phyloP scores from a whole-genome alignment of 1,284 basidiomycete genomes.

The Tilletia walkeri region DNA sequence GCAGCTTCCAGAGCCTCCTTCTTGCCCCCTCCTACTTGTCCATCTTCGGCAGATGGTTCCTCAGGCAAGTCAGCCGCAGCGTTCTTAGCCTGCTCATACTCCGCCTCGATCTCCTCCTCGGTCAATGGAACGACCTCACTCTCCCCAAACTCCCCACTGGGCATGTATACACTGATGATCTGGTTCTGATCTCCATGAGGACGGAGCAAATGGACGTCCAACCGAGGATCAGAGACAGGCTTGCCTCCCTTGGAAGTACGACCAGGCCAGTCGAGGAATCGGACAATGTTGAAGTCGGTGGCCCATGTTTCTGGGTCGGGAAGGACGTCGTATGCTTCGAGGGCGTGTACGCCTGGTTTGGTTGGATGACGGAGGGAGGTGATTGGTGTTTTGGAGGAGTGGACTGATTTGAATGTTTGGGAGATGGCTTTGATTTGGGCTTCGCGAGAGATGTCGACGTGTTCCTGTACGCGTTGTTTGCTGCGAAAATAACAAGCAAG shows the following conservation, averaged over 20 bases:
- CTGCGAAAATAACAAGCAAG: neutral
- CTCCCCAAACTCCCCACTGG: constrained; percentile 37
- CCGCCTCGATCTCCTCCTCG: constrained; percentile 29
- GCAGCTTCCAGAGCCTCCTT: constrained; percentile 17
- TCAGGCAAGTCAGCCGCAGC: neutral
- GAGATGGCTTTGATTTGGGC: constrained; percentile 50
- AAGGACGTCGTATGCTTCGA: constrained; percentile 47
- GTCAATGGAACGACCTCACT: constrained; percentile 22
- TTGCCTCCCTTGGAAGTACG: constrained; percentile 28
- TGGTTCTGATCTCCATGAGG: constrained; percentile 41
- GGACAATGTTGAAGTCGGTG: constrained; percentile 49
- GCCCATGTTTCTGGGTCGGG: constrained; percentile 55
- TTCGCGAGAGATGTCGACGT: constrained; percentile 40
- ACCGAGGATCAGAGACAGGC: constrained; percentile 39
- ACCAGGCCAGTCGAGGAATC: constrained; percentile 49
- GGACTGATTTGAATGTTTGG: constrained; percentile 42
- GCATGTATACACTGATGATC: constrained; percentile 48
- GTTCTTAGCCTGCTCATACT: constrained; percentile 26
- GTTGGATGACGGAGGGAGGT: constrained; percentile 41
- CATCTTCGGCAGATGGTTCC: constrained; percentile 11
- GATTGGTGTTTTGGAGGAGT: constrained; percentile 30
- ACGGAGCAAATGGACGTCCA: constrained; percentile 44
- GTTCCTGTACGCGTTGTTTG: constrained; percentile 21
- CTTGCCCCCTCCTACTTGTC: constrained; percentile 15
- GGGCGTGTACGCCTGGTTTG: constrained; percentile 46